Evolutionary conservation across 129 eudicot species (phyloP), one percentile per base, ranked within the genome.

Genomic region (Pseudognaphalium luteoalbum): DNA sequence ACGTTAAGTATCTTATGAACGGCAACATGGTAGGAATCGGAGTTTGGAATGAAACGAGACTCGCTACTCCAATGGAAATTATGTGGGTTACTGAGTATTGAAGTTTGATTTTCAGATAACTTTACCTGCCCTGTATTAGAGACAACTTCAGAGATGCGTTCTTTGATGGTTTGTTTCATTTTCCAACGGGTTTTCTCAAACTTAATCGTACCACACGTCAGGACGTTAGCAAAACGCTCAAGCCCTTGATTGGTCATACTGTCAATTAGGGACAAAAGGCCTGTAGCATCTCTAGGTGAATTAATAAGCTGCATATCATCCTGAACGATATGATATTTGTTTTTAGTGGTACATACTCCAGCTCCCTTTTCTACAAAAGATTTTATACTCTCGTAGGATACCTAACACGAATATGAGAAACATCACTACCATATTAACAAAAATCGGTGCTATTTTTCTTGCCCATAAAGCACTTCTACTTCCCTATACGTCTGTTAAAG

Each of bases 181-280:
- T 79, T 80, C 83, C 79, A 57, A 33, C 85, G 95, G 75, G 93
- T 85, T 79, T 86, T 85, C 75, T 86, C 93, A 75, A 86, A 86
- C 21, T 80, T 68, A n/a, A 81, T 15, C 11, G 76, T 67, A 52
- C 86, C 92, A 62, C 80, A 74, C 12, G 91, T 85, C 29, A 92
- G 71, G 57, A 82, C 54, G 68, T 82, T 75, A 17, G 80, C 76
- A 58, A 90, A 50, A 22, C 47, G 76, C 71, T 66, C 76, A 42
- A 92, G 88, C 58, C 89, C 91, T 70, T 83, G 77, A 65, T 83
- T 86, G 30, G 88, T 87, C 98, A 92, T 86, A 58, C 77, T 70
- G 77, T 88, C 81, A 33, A 90, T 75, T 86, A 87, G 78, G 60
- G 64, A 57, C 7, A 33, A 76, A 70, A 92, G 34, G 5, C 67